Percentiles rank a stretch among this genome's conserved stretches.
Conservation (phyloP, 1,284 basidiomycete genomes). For the Hypsizygus ulmarius region DNA sequence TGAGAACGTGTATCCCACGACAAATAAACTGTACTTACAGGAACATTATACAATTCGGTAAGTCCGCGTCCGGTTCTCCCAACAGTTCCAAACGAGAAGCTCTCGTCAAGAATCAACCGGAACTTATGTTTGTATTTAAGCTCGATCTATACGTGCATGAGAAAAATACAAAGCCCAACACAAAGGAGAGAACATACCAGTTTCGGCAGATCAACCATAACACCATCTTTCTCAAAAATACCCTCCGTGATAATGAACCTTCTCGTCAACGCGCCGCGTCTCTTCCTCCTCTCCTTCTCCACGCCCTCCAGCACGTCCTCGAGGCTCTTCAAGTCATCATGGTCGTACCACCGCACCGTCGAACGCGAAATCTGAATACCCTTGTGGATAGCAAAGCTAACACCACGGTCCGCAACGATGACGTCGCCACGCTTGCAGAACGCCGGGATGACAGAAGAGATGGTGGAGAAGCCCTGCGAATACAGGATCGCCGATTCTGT, state of each 20-base stretch:
- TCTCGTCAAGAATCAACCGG: slow-evolving; percentile 92
- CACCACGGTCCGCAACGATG: slow-evolving; percentile 94
- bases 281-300: slow-evolving; percentile 86
- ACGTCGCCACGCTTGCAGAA: slow-evolving; percentile 98
- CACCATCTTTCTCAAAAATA: slow-evolving; percentile 93
- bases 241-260: slow-evolving; percentile 98
- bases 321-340: slow-evolving; percentile 90
- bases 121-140: slow-evolving; percentile 96
- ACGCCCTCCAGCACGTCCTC: slow-evolving; percentile 84
- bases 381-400: slow-evolving; percentile 96
- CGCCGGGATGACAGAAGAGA: slow-evolving; percentile 93
- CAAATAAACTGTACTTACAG: slow-evolving; percentile 48
- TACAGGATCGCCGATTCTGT: slow-evolving; percentile 91
- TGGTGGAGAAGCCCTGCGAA: slow-evolving; percentile 91
- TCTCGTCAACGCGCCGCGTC: slow-evolving; percentile 78
- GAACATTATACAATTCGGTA: slow-evolving; percentile 91
- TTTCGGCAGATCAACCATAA: slow-evolving; percentile 87
- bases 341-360: slow-evolving; percentile 93
- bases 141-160: slow-evolving; percentile 62
- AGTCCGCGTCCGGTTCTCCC: slow-evolving; percentile 92
- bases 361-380: slow-evolving; percentile 96
- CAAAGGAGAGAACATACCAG: slow-evolving; percentile 47
- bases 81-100: slow-evolving; percentile 89
- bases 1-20: background rate
- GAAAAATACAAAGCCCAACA: background rate